phyloP scores from a whole-genome alignment of 345 rosid genomes.

The Citrus glauca region DNA sequence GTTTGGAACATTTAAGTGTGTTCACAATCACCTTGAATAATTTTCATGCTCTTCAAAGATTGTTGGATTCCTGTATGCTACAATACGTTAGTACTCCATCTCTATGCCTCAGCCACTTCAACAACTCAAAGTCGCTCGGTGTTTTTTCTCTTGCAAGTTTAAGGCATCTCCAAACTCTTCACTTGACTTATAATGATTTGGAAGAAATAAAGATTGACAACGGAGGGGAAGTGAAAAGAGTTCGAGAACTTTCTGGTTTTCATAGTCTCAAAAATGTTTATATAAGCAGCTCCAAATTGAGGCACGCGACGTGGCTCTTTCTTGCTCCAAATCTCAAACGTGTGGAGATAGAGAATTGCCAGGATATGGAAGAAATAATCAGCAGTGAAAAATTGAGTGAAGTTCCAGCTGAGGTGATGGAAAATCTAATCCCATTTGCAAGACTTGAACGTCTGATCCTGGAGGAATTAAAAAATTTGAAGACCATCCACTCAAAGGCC shows the following conservation, averaged over 20 bases:
- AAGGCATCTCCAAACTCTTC: neutral
- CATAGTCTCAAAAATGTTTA: neutral
- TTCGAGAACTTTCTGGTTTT: neutral
- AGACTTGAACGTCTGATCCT: neutral
- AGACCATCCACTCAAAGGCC: neutral
- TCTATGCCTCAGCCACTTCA: neutral
- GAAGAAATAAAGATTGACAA: neutral
- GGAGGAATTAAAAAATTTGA: neutral
- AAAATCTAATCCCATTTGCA: neutral
- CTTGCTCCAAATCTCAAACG: constrained; percentile 15
- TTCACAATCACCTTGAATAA: neutral
- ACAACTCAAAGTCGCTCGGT: neutral
- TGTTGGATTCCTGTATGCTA: neutral
- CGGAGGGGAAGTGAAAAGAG: neutral
- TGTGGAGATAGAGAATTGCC: no score
- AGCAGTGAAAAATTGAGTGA: neutral
- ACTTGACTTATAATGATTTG: neutral
- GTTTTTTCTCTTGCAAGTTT: neutral
- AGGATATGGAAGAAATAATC: neutral
- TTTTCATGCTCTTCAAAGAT: neutral
- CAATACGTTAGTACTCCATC: neutral
- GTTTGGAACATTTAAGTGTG: neutral
- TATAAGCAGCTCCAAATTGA: neutral
- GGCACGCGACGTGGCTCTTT: constrained; percentile 20
- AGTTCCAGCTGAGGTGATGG: neutral